Evolutionary conservation across 192 early-diverging fungal species (phyloP), one percentile per base, ranked within the genome.

Genomic region (Coemansia sp.): DNA sequence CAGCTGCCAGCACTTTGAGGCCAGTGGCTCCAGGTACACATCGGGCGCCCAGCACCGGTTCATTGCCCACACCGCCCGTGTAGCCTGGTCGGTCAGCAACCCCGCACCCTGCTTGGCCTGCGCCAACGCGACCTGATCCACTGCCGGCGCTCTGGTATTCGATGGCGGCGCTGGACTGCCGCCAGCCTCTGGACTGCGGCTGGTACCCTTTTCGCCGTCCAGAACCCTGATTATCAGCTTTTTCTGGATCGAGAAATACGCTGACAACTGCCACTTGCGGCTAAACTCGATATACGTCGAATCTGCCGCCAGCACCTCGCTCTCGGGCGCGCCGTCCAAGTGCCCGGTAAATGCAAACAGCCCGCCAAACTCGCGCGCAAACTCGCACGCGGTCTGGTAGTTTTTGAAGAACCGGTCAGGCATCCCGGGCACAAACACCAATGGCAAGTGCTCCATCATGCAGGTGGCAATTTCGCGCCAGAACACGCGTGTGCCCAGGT

Each of bases 381-480:
- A 59, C 17, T 15, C 12, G 23, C 55, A 50, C 4, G 60, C 46
- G 1, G 44, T 28, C 45, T 29, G 29, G 42, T 74, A 74, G 55
- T 74, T 74, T 40, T 53, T 22, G 31, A 63, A 60, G 60, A 74
- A 74, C 14, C 54, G 60, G 2, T 62, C 64, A 8, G 70, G 70
- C 40, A 67, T 61, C 10, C 64, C 70, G 5, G 70, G 70, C 20
- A 74, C 70, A 56, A 74, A 74, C n/a, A 74, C 42, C 27, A 74
- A 42, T 14, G 70, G 70, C 47, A 74, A 43, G 3, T 31, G 15
- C 12, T 32, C 23, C 9, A 67, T 50, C 8, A 62, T 48, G 30
- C 31, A 32, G 12, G 51, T 20, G 0, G 63, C 42, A 20, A 62
- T 55, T 26, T 66, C 63, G 23, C 34, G 58, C 70, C 70, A 73